Base-by-base conservation (phyloP, 2,329 filamentous ascomycete genomes). In the Colletotrichum liaoningense region DNA sequence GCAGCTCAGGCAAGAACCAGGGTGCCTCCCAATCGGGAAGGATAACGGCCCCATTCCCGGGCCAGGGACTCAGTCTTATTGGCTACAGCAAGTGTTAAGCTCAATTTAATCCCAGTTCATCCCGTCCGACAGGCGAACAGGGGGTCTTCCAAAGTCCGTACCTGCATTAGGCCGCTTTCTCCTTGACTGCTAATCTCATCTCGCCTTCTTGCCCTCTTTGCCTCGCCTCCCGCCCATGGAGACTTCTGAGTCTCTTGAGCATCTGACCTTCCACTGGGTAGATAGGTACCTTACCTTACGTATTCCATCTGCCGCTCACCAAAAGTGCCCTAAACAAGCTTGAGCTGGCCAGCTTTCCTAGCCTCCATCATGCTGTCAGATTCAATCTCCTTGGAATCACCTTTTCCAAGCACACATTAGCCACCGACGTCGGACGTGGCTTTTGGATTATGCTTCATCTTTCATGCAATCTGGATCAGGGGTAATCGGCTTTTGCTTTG, bases 151-250 rank as follows among this genome's bases (percentile, higher is more conserved):
- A 67, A 54, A 54, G 65, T 38, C n/a, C 12, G 70, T 70, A 65
- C 70, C 67, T 73, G 70, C 70, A 64, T 69, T 72, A 69, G 69
- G 19, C 57, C 26, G 8, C 19, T 42, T 33, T 55, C 26, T 42
- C 56, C 30, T 59, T 26, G 30, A 66, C 67, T 58, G 38, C 26
- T 42, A 65, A 57, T 28, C 28, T 38, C 26, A 58, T 28, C 16
- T 38, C 12, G 11, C 16, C 16, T 3, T 54, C 8, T 63, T 22
- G 14, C 60, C 12, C 19, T 22, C 26, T n/a, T 22, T 11, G 3
- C 19, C 26, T 7, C 28, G 4, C 26, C n/a, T 56, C 54, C 6
- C 24, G 16, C 16, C 16, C 14, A 7, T 8, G 6, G 38, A 42
- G 38, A 7, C 38, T 42, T 42, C 7, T 7, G 14, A 42, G 16